Evolutionary conservation across 345 rosid genomes (phyloP).

Genomic region (Lepidium sativum): DNA sequence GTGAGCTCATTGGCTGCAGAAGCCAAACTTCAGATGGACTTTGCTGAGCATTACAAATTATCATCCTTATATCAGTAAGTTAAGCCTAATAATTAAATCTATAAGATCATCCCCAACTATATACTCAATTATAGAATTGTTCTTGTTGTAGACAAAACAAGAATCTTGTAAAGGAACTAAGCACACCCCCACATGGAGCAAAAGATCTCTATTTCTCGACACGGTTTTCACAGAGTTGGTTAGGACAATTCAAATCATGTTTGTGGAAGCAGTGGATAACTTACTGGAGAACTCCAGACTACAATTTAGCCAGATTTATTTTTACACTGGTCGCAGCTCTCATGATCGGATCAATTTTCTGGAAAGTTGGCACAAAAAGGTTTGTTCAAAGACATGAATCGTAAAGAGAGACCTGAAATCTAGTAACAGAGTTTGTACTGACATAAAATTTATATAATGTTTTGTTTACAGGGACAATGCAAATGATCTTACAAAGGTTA

Average conservation of each 20-base stretch:
- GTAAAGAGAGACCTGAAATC: neutral
- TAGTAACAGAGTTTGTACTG: neutral
- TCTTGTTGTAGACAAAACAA: slow-evolving; percentile 42
- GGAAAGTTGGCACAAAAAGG: slow-evolving; percentile 56
- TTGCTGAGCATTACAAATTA: slow-evolving; percentile 55
- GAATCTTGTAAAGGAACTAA: slow-evolving; percentile 46
- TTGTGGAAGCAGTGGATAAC: slow-evolving; percentile 68
- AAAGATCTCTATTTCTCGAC: slow-evolving; percentile 42
- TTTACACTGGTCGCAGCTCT: slow-evolving; percentile 48
- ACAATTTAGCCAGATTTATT: slow-evolving; percentile 48
- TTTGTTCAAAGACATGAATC: slow-evolving; percentile 1
- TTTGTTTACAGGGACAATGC: slow-evolving; percentile 31
- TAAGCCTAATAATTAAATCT: neutral
- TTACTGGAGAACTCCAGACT: slow-evolving; percentile 73
- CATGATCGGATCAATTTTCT: slow-evolving; percentile 52
- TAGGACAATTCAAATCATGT: slow-evolving; percentile 60
- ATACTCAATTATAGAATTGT: neutral
- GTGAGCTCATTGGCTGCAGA: slow-evolving; percentile 79
- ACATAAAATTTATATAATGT: neutral
- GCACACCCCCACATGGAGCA: slow-evolving; percentile 43
- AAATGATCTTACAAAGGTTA: slow-evolving; percentile 45
- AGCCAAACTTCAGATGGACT: slow-evolving; percentile 55
- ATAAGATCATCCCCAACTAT: neutral
- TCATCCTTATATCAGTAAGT: slow-evolving; percentile 56
- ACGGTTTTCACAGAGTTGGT: slow-evolving; percentile 39